A percentile compares a stretch with the other conserved stretches of the same genome.
These are phyloP conservation scores for Cucumis cinereus DNA, from an alignment of 306 rosid species.

Conservation along the genomic window DNA sequence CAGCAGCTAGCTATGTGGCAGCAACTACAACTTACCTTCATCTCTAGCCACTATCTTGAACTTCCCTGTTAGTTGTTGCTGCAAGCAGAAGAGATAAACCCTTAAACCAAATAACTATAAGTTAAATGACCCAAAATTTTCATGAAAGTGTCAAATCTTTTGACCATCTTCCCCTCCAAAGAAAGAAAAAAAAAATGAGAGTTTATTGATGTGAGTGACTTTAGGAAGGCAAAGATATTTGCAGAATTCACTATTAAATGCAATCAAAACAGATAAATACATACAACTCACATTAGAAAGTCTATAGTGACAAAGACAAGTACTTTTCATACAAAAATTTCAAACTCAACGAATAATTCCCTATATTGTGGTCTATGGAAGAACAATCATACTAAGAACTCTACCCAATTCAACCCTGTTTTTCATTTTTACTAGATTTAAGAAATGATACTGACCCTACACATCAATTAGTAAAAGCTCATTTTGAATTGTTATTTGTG, in stretches of 20 bases:
- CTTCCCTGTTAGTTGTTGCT: constrained; percentile 84
- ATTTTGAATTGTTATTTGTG: too few species aligned
- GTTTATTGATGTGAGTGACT: too few species aligned
- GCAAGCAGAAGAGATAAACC: constrained; percentile 17
- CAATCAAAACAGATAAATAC: too few species aligned
- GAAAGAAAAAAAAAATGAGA: too few species aligned
- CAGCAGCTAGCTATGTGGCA: neutral
- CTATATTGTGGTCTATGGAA: neutral
- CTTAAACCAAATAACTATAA: neutral
- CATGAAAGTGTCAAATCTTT: neutral
- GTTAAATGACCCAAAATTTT: neutral
- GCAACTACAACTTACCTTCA: constrained; percentile 9
- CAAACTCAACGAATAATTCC: too few species aligned
- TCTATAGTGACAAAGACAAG: neutral
- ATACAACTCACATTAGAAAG: too few species aligned
- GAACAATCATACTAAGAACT: neutral
- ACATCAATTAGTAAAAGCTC: too few species aligned
- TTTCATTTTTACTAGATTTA: too few species aligned
- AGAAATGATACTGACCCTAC: too few species aligned
- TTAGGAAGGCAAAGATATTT: too few species aligned
- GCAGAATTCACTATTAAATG: neutral
- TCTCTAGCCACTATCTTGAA: constrained; percentile 71
- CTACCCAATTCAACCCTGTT: neutral
- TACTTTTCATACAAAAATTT: neutral
- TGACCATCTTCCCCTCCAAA: neutral